phyloP scores from a whole-genome alignment of 2,329 filamentous ascomycete species.

The Diaporthe capsici region DNA sequence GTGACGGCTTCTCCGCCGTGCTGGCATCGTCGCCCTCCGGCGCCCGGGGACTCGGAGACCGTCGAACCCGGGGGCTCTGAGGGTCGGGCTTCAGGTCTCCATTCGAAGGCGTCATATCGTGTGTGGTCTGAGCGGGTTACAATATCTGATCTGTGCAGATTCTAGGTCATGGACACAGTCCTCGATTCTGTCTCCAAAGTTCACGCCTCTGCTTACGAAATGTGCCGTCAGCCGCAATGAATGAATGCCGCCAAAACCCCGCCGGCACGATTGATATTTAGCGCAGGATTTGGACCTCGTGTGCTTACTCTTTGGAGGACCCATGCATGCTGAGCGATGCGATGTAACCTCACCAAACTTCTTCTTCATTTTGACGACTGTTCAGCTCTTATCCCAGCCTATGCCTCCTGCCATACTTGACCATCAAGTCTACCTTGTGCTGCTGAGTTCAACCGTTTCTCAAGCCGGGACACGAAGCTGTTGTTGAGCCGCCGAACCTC shows the following conservation, averaged over 20 bases:
- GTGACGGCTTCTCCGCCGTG: neutral
- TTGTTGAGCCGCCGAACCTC: no score
- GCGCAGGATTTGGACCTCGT: neutral
- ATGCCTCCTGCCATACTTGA: neutral
- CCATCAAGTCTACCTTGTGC: neutral
- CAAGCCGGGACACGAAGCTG: no score
- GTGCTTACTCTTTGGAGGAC: neutral
- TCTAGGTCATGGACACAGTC: no score
- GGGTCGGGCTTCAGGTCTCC: neutral
- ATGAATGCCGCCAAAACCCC: neutral
- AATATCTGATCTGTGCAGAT: no score
- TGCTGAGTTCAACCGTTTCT: no score
- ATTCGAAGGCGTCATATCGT: neutral
- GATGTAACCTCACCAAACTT: neutral
- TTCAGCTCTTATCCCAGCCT: neutral
- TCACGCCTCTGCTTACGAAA: neutral
- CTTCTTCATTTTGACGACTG: neutral
- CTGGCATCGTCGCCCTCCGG: neutral
- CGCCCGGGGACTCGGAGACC: neutral
- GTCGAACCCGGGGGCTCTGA: no score
- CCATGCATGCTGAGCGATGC: neutral
- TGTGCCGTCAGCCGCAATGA: neutral
- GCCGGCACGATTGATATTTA: neutral
- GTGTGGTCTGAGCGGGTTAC: neutral
- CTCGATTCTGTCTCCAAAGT: neutral